Conservation (phyloP, 305 asterid genomes). For the Rubia tinctorum region DNA sequence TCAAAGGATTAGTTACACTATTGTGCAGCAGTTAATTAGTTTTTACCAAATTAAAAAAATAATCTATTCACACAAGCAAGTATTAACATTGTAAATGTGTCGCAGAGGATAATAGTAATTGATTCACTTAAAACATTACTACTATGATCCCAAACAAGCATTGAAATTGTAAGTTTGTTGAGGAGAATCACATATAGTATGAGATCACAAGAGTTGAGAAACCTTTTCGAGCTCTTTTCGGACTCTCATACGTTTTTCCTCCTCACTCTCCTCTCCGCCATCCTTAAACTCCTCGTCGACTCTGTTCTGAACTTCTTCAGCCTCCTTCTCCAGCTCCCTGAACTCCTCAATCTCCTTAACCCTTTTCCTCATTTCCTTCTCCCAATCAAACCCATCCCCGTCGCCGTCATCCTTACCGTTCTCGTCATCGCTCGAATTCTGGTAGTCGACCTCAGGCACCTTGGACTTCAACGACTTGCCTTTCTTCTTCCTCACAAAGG, state of each 20-base stretch:
- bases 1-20: background rate
- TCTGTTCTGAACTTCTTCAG: conserved; percentile 77
- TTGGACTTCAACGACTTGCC: conserved; percentile 31
- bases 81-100: background rate
- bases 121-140: background rate
- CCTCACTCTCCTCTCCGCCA: conserved; percentile 33
- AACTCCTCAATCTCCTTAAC: conserved; percentile 78
- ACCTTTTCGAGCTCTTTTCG: conserved; percentile 28
- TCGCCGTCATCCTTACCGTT: conserved; percentile 54
- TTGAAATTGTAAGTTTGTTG: too few species aligned
- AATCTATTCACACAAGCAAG: background rate
- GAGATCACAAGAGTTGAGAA: too few species aligned
- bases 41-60: background rate
- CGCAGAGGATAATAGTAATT: background rate
- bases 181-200: too few species aligned
- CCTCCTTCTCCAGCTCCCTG: conserved; percentile 86
- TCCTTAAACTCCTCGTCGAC: conserved; percentile 55
- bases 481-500: conserved; percentile 34
- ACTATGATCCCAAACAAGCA: background rate
- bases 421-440: conserved; percentile 83
- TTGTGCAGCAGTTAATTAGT: background rate
- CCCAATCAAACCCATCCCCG: conserved; percentile 65
- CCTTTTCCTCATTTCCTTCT: conserved; percentile 78
- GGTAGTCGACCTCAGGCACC: conserved; percentile 64
- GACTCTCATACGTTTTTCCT: conserved; percentile 24